Base-by-base conservation (phyloP, 2,329 filamentous ascomycete genomes). In the Trichoderma citrinoviride region DNA sequence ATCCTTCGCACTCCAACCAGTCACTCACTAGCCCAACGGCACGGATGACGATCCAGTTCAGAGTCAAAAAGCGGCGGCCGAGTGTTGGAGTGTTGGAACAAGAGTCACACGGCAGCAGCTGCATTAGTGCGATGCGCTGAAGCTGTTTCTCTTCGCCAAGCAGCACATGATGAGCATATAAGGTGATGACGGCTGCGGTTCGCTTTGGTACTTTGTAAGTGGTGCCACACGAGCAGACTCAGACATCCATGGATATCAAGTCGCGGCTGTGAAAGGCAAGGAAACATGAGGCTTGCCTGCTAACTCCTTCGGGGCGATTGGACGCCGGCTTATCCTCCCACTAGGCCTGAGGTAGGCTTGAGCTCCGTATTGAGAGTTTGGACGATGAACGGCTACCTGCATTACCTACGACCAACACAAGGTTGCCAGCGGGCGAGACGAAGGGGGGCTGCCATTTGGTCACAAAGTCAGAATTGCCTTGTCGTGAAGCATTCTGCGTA, bases 31-130 rank as follows among this genome's bases (percentile, higher is more conserved):
- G 49, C 49, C 27, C 46, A 29, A 37, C 49, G 56, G 49, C 25
- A 47, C 43, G 40, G 29, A 23, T 25, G 21, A 49, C 33, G 49
- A 62, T 54, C 21, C 23, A 33, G 15, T 15, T 44, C 37, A 53
- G 58, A 29, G 47, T n/a, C 37, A 44, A 19, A 10, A 15, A 33
- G 46, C 44, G 58, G 19, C 17, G 33, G 33, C 8, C 12, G 33
- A 14, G 49, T 29, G 25, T 19, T 19, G 25, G 10, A 5, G 27
- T 25, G 43, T 14, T 23, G 40, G 27, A 54, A 41, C 56, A 60
- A 40, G 60, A 62, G 60, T 62, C 60, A 62, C 60, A 54, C 60
- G 60, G 60, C 60, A 33, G 49, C n/a, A 46, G 60, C 33, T 62
- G 60, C 60, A 62, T 62, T 62, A 62, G 60, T 46, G 60, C 60